Evolutionary conservation across 352 stramenopile species (phyloP).

Genomic region (Phytophthora cajani): DNA sequence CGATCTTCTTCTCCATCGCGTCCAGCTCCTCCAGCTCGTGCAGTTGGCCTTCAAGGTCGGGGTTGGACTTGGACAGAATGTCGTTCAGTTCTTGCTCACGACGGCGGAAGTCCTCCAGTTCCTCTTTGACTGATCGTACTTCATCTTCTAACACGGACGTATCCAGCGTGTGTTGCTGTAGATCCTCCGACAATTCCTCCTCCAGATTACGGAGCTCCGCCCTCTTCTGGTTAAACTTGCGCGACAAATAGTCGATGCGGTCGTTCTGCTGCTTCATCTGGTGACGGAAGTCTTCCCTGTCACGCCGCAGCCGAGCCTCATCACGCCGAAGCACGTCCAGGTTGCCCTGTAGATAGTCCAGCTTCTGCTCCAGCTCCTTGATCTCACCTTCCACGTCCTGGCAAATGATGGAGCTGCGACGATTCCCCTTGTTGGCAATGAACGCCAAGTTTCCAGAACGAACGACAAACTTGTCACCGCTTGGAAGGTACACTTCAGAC

Average conservation of each 20-base stretch:
- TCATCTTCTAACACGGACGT: slow-evolving; percentile 83
- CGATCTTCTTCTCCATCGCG: slow-evolving; percentile 57
- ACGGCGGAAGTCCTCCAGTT: slow-evolving; percentile 48
- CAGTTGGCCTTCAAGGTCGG: slow-evolving; percentile 66
- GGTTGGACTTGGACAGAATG: slow-evolving; percentile 67
- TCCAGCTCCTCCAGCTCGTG: slow-evolving; percentile 67
- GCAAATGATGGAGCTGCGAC: slow-evolving; percentile 74
- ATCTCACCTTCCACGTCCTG: slow-evolving; percentile 75
- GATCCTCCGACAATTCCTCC: slow-evolving; percentile 70
- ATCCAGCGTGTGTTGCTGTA: slow-evolving; percentile 72
- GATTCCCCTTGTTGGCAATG: slow-evolving; percentile 76
- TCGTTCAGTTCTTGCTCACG: slow-evolving; percentile 65
- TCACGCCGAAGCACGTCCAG: slow-evolving; percentile 61
- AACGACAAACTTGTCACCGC: slow-evolving; percentile 81
- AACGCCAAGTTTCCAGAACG: slow-evolving; percentile 80
- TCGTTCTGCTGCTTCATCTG: slow-evolving; percentile 59
- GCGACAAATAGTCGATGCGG: slow-evolving; percentile 64
- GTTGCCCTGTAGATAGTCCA: slow-evolving; percentile 58
- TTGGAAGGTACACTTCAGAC: slow-evolving; percentile 73
- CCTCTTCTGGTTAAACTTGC: slow-evolving; percentile 58
- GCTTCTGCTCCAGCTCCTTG: slow-evolving; percentile 57
- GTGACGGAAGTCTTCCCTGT: slow-evolving; percentile 51
- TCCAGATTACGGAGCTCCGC: slow-evolving; percentile 69
- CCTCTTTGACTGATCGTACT: slow-evolving; percentile 50
- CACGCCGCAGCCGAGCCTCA: slow-evolving; percentile 49